A percentile compares a stretch with the other conserved stretches of the same genome.
phyloP scores from a whole-genome alignment of 2,329 filamentous ascomycete species.

The Chrysoporthe puriensis region DNA sequence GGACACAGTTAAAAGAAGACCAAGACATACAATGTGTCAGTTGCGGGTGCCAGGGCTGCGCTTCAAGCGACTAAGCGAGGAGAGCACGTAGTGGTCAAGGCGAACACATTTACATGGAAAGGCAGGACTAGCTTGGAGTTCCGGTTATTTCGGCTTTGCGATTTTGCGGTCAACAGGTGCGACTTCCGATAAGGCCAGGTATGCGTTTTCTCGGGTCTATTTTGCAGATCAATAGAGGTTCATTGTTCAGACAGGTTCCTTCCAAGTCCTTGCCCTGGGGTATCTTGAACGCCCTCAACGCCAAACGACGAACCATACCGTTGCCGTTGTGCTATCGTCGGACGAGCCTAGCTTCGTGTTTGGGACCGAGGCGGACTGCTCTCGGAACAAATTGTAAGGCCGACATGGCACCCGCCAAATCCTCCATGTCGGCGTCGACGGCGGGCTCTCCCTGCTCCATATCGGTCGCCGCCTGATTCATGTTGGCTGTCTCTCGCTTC shows the following conservation, averaged over 20 bases:
- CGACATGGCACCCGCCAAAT: slow-evolving; percentile 70
- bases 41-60: slow-evolving; percentile 91
- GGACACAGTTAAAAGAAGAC: slow-evolving; percentile 85
- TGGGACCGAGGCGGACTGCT: slow-evolving; percentile 67
- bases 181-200: slow-evolving; percentile 14
- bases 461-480: slow-evolving; percentile 56
- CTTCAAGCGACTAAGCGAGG: slow-evolving; percentile 73
- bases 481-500: slow-evolving; percentile 39
- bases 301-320: background rate
- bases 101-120: background rate
- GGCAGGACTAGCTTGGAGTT: slow-evolving; percentile 24
- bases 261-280: slow-evolving; percentile 14
- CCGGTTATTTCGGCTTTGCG: slow-evolving; percentile 14
- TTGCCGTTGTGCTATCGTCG: slow-evolving; percentile 42
- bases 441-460: slow-evolving; percentile 16
- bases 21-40: slow-evolving; percentile 92
- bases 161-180: slow-evolving; percentile 18
- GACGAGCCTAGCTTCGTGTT: slow-evolving; percentile 56
- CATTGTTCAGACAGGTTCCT: slow-evolving; percentile 23
- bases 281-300: slow-evolving; percentile 20
- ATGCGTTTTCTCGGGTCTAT: slow-evolving; percentile 11
- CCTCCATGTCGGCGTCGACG: slow-evolving; percentile 61
- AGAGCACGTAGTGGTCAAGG: background rate
- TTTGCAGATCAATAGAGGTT: slow-evolving; percentile 25
- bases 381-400: slow-evolving; percentile 71